phyloP scores from a whole-genome alignment of 768 basidiomycete species.

The Bullera alba region DNA sequence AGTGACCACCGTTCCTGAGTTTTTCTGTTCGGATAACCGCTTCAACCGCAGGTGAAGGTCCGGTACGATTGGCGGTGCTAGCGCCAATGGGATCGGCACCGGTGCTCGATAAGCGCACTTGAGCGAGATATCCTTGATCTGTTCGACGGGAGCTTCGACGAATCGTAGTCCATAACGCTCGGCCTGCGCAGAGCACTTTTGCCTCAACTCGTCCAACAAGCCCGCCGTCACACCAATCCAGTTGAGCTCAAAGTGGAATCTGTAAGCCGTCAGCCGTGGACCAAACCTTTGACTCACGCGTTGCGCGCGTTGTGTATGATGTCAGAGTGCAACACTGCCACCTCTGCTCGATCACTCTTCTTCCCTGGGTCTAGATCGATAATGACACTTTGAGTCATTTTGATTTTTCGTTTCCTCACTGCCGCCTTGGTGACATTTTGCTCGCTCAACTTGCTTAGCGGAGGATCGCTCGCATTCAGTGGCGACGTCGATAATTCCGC shows the following conservation, averaged over 20 bases:
- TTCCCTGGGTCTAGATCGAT: slow-evolving; percentile 59
- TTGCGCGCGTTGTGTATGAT: slow-evolving; percentile 91
- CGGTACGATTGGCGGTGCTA: slow-evolving; percentile 62
- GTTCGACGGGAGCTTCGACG: slow-evolving; percentile 86
- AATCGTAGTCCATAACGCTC: slow-evolving; percentile 85
- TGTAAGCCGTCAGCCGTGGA: slow-evolving; percentile 2
- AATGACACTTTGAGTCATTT: slow-evolving; percentile 78
- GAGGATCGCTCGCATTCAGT: slow-evolving; percentile 5
- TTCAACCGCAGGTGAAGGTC: slow-evolving; percentile 62
- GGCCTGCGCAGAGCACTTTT: slow-evolving; percentile 70
- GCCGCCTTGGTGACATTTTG: neutral
- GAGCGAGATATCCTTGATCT: slow-evolving; percentile 76
- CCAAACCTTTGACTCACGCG: slow-evolving; percentile 48
- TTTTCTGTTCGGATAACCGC: slow-evolving; percentile 61
- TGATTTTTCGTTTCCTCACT: slow-evolving; percentile 29
- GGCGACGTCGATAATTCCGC: slow-evolving; percentile 18
- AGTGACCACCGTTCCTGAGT: too few species aligned
- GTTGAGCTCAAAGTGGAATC: slow-evolving; percentile 90
- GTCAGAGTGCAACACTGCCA: slow-evolving; percentile 83
- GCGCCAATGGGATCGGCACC: slow-evolving; percentile 68
- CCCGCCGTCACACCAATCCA: slow-evolving; percentile 94
- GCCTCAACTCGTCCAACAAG: slow-evolving; percentile 79
- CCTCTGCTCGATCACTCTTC: slow-evolving; percentile 81
- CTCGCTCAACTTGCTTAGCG: neutral
- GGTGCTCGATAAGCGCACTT: slow-evolving; percentile 89